Percentiles rank a stretch among this genome's conserved stretches.
Conservation (phyloP, 805 yeast species). For the Kuraishia borneana region DNA sequence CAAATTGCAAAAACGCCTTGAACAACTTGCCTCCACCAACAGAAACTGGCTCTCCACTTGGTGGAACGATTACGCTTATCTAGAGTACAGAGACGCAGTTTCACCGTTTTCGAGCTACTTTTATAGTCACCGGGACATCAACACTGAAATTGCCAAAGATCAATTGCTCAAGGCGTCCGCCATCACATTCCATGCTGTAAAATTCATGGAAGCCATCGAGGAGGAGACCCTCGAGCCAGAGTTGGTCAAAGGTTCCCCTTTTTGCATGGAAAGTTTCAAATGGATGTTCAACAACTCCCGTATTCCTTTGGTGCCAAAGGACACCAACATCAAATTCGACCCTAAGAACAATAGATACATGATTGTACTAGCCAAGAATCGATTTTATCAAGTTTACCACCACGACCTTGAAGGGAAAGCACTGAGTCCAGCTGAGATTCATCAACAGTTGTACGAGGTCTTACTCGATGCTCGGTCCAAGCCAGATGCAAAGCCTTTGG, state of each 20-base stretch:
- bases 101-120: constrained; percentile 91
- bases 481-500: constrained; percentile 46
- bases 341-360: constrained; percentile 51
- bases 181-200: constrained; percentile 52
- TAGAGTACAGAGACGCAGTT: constrained; percentile 88
- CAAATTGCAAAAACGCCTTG: constrained; percentile 64
- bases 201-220: constrained; percentile 59
- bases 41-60: constrained; percentile 86
- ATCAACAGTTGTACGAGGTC: constrained; percentile 49
- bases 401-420: constrained; percentile 34
- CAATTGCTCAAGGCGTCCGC: constrained; percentile 71
- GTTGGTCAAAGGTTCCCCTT: constrained; percentile 65
- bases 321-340: constrained; percentile 39
- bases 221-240: constrained; percentile 74
- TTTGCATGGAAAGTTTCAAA: constrained; percentile 88
- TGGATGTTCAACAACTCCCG: constrained; percentile 87
- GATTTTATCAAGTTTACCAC: constrained; percentile 68
- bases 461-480: constrained; percentile 19
- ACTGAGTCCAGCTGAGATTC: constrained; percentile 35
- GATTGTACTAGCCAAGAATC: constrained; percentile 62
- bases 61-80: constrained; percentile 93
- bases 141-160: constrained; percentile 41
- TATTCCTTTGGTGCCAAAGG: constrained; percentile 58
- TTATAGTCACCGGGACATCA: constrained; percentile 68
- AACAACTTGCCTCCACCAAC: constrained; percentile 41